These are phyloP conservation scores for Ceratonia siliqua DNA, from an alignment of 306 rosid genomes.

Conservation along the genomic window DNA sequence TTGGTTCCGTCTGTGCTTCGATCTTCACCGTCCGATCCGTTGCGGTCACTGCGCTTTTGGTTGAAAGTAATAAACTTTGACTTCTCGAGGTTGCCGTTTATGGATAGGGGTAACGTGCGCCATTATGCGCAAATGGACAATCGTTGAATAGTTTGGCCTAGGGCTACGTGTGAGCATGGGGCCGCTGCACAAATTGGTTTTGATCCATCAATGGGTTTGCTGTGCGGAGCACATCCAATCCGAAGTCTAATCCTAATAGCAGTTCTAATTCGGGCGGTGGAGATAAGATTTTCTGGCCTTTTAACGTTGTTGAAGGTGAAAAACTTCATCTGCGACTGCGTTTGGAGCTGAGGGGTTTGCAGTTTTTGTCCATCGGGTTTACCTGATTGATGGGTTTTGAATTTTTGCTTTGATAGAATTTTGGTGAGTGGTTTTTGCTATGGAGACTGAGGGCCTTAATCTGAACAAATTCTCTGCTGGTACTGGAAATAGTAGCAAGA, in stretches of 20 bases:
- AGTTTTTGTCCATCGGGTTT: neutral
- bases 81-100: neutral
- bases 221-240: slow-evolving; percentile 3
- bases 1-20: neutral
- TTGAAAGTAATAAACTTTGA: neutral
- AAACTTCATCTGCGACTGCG: neutral
- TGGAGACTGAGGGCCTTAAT: slow-evolving; percentile 61
- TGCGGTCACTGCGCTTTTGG: neutral
- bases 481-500: slow-evolving; percentile 39
- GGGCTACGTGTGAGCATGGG: neutral
- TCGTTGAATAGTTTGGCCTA: neutral
- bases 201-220: slow-evolving; percentile 36
- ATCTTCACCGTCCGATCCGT: slow-evolving; percentile 1
- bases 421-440: slow-evolving; percentile 28
- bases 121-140: neutral
- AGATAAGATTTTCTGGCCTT: slow-evolving; percentile 2
- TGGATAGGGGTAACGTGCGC: slow-evolving; percentile 27
- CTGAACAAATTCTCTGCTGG: slow-evolving; percentile 56
- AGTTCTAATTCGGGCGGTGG: neutral
- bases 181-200: slow-evolving; percentile 25
- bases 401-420: slow-evolving; percentile 1
- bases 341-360: neutral
- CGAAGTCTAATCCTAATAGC: neutral
- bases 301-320: neutral
- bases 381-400: neutral